Percentiles rank a stretch among this genome's conserved stretches.
Evolutionary conservation across 176 grass and related monocot species (phyloP).

Genomic region (Oryza nivara): DNA sequence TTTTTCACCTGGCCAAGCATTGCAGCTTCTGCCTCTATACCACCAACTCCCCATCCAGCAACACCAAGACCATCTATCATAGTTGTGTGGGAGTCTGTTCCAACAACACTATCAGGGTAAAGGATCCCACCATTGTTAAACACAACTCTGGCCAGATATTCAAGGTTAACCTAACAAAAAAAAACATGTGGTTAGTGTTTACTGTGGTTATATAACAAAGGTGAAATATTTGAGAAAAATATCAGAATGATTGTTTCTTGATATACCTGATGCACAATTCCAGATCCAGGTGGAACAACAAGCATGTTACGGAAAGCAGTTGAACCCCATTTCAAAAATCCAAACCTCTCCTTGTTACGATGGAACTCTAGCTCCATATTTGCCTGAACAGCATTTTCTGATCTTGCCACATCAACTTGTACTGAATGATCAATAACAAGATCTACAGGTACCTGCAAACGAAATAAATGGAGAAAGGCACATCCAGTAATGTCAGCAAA

Average conservation of each 20-base stretch:
- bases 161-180: constrained; percentile 80
- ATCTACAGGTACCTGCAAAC: constrained; percentile 87
- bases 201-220: constrained; percentile 2
- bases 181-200: constrained; percentile 21
- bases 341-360: constrained; percentile 92
- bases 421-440: constrained; percentile 98
- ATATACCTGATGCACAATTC: constrained; percentile 95
- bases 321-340: constrained; percentile 96
- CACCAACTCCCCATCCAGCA: constrained; percentile 98
- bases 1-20: constrained; percentile 93
- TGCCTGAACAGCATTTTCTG: constrained; percentile 77
- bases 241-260: constrained; percentile 10
- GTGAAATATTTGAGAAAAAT: constrained; percentile 8
- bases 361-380: constrained; percentile 92
- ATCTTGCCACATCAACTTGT: constrained; percentile 95
- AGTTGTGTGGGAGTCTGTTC: constrained; percentile 94
- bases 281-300: constrained; percentile 98
- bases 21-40: constrained; percentile 92
- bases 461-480: constrained; percentile 19
- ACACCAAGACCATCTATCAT: constrained; percentile 98
- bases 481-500: constrained; percentile 19
- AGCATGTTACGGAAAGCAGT: constrained; percentile 97
- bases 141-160: constrained; percentile 92
- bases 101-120: constrained; percentile 93
- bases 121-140: constrained; percentile 93